phyloP scores from a whole-genome alignment of 176 grass and related monocot species.

The Aechmea fasciata region DNA sequence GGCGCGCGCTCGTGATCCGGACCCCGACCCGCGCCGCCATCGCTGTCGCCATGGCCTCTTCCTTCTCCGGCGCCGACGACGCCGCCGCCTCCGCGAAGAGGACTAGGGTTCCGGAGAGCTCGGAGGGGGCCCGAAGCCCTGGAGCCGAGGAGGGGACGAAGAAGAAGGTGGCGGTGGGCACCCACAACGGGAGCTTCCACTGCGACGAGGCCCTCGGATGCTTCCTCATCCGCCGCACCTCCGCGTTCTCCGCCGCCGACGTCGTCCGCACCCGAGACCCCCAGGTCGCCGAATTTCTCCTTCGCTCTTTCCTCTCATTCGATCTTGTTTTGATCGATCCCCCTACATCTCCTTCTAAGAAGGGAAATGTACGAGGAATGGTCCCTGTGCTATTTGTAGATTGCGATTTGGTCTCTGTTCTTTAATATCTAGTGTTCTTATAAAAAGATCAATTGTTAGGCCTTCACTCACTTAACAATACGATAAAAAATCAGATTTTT shows the following conservation, averaged over 20 bases:
- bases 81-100: slow-evolving; percentile 30
- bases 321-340: neutral
- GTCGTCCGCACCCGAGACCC: slow-evolving; percentile 73
- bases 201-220: slow-evolving; percentile 99
- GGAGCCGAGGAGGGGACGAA: slow-evolving; percentile 23
- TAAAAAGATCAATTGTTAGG: no score
- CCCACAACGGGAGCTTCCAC: slow-evolving; percentile 98
- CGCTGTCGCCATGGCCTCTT: neutral
- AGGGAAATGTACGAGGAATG: neutral
- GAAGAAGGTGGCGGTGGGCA: slow-evolving; percentile 29
- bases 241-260: slow-evolving; percentile 61
- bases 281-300: slow-evolving; percentile 29
- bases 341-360: no score
- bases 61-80: neutral
- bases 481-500: no score
- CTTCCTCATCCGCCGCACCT: slow-evolving; percentile 91
- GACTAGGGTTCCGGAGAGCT: slow-evolving; percentile 31
- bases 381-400: no score
- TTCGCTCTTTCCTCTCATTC: neutral
- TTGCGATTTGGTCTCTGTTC: no score
- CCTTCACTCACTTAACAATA: no score
- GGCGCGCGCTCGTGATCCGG: no score
- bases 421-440: no score
- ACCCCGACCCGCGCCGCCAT: neutral
- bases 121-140: slow-evolving; percentile 28